phyloP scores from a whole-genome alignment of 495 filamentous ascomycete species.

The Penicillium parvum region DNA sequence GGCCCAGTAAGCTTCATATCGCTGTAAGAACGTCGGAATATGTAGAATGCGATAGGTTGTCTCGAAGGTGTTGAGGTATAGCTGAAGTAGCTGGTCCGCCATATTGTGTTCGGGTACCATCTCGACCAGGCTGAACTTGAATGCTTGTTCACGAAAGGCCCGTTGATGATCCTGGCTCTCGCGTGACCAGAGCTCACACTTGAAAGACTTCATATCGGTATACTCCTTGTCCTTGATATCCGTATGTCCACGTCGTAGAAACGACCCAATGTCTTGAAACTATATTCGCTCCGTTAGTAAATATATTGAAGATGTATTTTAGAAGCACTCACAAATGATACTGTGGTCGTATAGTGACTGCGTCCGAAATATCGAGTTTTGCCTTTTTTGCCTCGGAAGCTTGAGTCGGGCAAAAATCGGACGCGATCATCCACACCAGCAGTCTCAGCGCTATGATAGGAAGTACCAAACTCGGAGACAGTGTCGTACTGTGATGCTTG shows the following conservation, averaged over 20 bases:
- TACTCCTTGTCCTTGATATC: constrained; percentile 28
- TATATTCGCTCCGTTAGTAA: constrained; percentile 26
- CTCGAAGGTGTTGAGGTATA: constrained; percentile 57
- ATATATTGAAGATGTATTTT: background rate
- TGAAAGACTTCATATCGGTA: constrained; percentile 30
- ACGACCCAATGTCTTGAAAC: constrained; percentile 44
- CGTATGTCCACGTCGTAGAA: constrained; percentile 38
- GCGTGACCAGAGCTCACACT: constrained; percentile 27
- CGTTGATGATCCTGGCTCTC: constrained; percentile 34
- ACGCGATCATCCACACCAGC: constrained; percentile 31
- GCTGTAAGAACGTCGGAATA: constrained; percentile 48
- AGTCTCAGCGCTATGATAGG: constrained; percentile 20
- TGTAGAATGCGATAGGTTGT: constrained; percentile 55
- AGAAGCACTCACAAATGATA: constrained; percentile 41
- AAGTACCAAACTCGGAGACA: constrained; percentile 15
- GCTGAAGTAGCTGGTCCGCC: constrained; percentile 46
- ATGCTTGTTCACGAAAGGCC: constrained; percentile 38
- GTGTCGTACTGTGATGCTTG: constrained; percentile 26
- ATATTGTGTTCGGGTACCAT: constrained; percentile 46
- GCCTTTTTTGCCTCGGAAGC: constrained; percentile 46
- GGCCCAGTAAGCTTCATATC: constrained; percentile 51
- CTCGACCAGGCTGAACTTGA: constrained; percentile 34
- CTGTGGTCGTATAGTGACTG: constrained; percentile 38
- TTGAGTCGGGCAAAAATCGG: constrained; percentile 25
- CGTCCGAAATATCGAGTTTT: constrained; percentile 49